phyloP scores from a whole-genome alignment of 352 stramenopile genomes.

The Globisporangium radiosum region DNA sequence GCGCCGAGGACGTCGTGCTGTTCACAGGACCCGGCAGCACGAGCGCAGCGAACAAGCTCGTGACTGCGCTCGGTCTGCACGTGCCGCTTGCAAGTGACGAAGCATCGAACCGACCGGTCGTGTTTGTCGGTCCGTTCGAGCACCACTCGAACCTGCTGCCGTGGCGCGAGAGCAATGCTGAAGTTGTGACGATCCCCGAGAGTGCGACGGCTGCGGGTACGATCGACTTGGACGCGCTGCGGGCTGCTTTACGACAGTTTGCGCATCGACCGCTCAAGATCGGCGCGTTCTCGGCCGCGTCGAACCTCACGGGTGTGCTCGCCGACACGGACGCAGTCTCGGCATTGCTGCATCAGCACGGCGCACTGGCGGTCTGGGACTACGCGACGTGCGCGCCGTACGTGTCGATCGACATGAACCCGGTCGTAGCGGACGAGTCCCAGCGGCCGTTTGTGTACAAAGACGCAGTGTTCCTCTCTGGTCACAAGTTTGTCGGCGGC shows the following conservation, averaged over 20 bases:
- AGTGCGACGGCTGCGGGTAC: conserved; percentile 21
- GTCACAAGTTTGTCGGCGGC: conserved; percentile 96
- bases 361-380: conserved; percentile 93
- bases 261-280: conserved; percentile 57
- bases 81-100: conserved; percentile 12
- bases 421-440: conserved; percentile 31
- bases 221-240: conserved; percentile 57
- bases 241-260: conserved; percentile 41
- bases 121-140: conserved; percentile 93
- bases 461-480: conserved; percentile 94
- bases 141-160: conserved; percentile 97
- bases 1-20: conserved; percentile 91
- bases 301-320: conserved; percentile 94
- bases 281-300: conserved; percentile 90
- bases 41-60: conserved; percentile 74
- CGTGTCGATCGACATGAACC: conserved; percentile 95
- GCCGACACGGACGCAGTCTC: conserved; percentile 88
- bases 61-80: conserved; percentile 58
- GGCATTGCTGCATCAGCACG: conserved; percentile 86
- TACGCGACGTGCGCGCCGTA: conserved; percentile 94
- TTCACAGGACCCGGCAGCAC: conserved; percentile 90
- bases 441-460: conserved; percentile 49
- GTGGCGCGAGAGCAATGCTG: conserved; percentile 90
- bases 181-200: conserved; percentile 78
- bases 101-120: conserved; percentile 48